A percentile compares a stretch with the other conserved stretches of the same genome.
Evolutionary conservation across 352 stramenopile genomes (phyloP).

Genomic region (Pythium angustatum): DNA sequence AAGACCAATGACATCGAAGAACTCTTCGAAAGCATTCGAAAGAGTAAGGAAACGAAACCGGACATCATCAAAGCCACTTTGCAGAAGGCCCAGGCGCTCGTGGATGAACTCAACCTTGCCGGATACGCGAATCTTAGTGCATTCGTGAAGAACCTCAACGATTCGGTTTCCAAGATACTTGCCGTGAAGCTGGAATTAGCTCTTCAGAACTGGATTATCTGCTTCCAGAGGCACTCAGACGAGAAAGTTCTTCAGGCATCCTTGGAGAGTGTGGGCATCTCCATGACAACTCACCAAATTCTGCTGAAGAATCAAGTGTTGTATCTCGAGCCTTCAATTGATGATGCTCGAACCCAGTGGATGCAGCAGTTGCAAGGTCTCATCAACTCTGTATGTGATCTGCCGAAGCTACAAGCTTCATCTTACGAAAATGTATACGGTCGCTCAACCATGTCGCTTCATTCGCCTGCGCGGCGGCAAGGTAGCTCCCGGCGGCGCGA

Average conservation of each 20-base stretch:
- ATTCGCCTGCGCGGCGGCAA: slow-evolving; percentile 64
- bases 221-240: slow-evolving; percentile 61
- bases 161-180: slow-evolving; percentile 84
- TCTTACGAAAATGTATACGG: slow-evolving; percentile 89
- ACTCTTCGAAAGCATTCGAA: slow-evolving; percentile 80
- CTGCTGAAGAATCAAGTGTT: slow-evolving; percentile 97
- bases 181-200: slow-evolving; percentile 67
- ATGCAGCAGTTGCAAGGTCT: slow-evolving; percentile 92
- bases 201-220: slow-evolving; percentile 71
- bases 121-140: slow-evolving; percentile 92
- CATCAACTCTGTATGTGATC: slow-evolving; percentile 93
- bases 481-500: slow-evolving; percentile 52
- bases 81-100: slow-evolving; percentile 87
- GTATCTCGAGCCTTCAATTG: slow-evolving; percentile 94
- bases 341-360: slow-evolving; percentile 87
- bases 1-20: slow-evolving; percentile 93
- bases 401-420: slow-evolving; percentile 89
- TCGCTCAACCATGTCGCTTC: slow-evolving; percentile 57
- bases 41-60: slow-evolving; percentile 54
- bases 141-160: slow-evolving; percentile 93
- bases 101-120: slow-evolving; percentile 95
- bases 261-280: slow-evolving; percentile 48
- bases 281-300: slow-evolving; percentile 88
- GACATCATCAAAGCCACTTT: slow-evolving; percentile 62
- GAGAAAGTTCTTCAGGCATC: slow-evolving; percentile 57